phyloP scores from a whole-genome alignment of 176 grass and related monocot species.

The Hordeum vulgare region DNA sequence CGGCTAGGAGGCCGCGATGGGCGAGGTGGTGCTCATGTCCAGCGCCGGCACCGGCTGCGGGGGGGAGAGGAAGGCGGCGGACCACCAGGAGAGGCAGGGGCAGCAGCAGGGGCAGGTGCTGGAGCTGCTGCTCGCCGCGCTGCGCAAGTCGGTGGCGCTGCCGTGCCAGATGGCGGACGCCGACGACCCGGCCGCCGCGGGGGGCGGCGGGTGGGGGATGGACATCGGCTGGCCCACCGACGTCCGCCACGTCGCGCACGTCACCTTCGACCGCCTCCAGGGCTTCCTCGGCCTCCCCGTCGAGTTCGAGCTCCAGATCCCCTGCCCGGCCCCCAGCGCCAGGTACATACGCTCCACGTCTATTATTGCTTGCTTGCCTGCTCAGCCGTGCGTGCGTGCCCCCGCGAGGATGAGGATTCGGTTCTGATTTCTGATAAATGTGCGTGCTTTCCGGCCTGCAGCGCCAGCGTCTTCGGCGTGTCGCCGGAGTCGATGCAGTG shows the following conservation, averaged over 20 bases:
- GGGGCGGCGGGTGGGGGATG: slow-evolving; percentile 23
- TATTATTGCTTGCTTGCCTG: background rate
- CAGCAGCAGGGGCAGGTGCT: background rate
- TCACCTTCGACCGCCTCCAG: slow-evolving; percentile 92
- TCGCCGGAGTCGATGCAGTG: slow-evolving; percentile 92
- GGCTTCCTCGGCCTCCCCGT: slow-evolving; percentile 92
- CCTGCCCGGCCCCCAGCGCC: slow-evolving; percentile 70
- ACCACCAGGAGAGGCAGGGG: background rate
- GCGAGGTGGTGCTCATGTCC: background rate
- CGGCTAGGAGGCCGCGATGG: background rate
- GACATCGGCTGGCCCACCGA: slow-evolving; percentile 88
- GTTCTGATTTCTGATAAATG: background rate
- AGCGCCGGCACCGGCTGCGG: background rate
- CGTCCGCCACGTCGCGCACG: slow-evolving; percentile 89
- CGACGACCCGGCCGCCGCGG: background rate
- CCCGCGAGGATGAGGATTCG: background rate
- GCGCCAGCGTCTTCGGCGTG: slow-evolving; percentile 67
- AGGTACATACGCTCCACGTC: no score
- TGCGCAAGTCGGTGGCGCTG: background rate
- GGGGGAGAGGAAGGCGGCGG: background rate
- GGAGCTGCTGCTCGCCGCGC: slow-evolving; percentile 6
- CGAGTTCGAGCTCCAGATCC: slow-evolving; percentile 83
- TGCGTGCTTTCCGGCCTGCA: slow-evolving; percentile 7
- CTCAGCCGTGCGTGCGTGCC: background rate
- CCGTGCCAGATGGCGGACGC: slow-evolving; percentile 17